phyloP scores from a whole-genome alignment of 2,329 filamentous ascomycete genomes.

The Monilinia laxa region DNA sequence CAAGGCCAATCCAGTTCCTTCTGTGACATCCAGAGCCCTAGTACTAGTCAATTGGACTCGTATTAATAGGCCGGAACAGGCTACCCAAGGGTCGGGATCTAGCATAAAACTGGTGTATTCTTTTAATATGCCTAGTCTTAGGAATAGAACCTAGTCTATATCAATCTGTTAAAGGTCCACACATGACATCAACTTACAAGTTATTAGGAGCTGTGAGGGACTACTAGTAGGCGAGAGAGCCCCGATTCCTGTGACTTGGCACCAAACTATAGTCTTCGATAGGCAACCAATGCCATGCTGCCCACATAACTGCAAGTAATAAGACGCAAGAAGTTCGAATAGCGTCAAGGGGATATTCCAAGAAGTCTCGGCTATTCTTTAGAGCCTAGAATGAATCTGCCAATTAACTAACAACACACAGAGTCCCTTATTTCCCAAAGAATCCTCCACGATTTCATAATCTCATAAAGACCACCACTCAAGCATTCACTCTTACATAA shows the following conservation, averaged over 20 bases:
- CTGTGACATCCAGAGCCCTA: neutral
- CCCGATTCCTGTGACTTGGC: too few species aligned
- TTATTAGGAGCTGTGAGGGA: too few species aligned
- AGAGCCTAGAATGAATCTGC: neutral
- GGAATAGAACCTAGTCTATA: neutral
- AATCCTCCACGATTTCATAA: too few species aligned
- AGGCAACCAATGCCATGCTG: neutral
- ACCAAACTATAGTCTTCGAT: too few species aligned
- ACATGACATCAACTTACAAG: too few species aligned
- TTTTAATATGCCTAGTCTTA: too few species aligned
- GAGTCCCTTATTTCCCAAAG: too few species aligned
- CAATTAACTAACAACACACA: neutral
- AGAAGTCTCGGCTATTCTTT: neutral
- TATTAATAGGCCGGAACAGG: too few species aligned
- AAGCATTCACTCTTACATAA: too few species aligned
- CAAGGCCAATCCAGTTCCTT: neutral
- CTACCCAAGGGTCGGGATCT: neutral
- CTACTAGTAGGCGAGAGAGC: too few species aligned
- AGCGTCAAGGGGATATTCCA: neutral
- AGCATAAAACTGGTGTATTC: neutral
- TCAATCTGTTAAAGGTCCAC: neutral
- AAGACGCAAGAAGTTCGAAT: neutral
- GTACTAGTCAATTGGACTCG: neutral
- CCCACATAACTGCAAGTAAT: neutral
- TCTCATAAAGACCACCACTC: too few species aligned